These are phyloP conservation scores for Vaccinium darrowii DNA, from an alignment of 148 eudicot genomes.

Conservation along the genomic window DNA sequence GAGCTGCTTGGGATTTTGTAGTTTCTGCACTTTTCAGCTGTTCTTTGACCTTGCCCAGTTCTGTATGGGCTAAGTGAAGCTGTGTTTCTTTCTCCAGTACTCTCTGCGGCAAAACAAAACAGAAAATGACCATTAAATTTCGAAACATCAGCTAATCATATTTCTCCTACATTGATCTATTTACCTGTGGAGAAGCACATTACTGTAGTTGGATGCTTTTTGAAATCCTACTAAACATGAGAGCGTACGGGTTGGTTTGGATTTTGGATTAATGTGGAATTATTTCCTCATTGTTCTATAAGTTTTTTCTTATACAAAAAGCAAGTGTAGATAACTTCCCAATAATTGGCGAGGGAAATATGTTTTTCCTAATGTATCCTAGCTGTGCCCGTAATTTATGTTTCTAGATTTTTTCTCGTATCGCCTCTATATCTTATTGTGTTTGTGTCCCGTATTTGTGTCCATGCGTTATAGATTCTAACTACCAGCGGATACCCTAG, in stretches of 20 bases:
- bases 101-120: slow-evolving; percentile 32
- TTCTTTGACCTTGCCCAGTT: slow-evolving; percentile 61
- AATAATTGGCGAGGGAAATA: background rate
- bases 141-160: background rate
- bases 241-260: background rate
- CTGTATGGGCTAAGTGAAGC: slow-evolving; percentile 56
- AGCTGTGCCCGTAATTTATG: background rate
- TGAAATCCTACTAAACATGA: background rate
- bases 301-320: background rate
- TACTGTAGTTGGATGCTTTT: background rate
- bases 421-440: background rate
- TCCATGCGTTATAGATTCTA: background rate
- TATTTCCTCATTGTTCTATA: background rate
- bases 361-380: background rate
- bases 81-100: slow-evolving; percentile 74
- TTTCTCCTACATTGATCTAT: background rate
- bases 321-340: background rate
- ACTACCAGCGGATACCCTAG: background rate
- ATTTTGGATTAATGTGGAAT: background rate
- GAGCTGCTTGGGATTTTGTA: slow-evolving; percentile 51
- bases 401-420: background rate
- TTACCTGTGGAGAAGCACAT: background rate
- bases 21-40: slow-evolving; percentile 52
- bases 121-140: background rate
- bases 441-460: background rate